Base-by-base conservation (phyloP, 805 yeast species). In the Metschnikowia baotianmanensis region DNA sequence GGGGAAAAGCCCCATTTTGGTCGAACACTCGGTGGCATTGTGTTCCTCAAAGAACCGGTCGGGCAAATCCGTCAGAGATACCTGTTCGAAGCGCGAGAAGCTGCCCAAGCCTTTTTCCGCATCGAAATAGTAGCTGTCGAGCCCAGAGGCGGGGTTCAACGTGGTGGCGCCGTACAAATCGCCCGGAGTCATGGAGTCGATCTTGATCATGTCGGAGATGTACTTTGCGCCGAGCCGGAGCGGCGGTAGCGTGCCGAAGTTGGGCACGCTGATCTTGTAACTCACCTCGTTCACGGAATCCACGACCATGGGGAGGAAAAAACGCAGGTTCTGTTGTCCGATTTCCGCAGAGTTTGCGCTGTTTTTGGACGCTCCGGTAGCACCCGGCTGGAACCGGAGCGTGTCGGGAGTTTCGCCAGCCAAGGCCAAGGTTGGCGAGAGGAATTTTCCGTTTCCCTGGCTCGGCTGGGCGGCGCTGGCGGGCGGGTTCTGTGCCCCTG, bases 1-100 rank as follows among this genome's bases (percentile, higher is more conserved):
- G 0, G 90, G 78, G 50, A 93, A 81, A 19, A 89, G 65, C 11
- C 99, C 99, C 80, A 86, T 82, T 44, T 82, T 80, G 27, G 89
- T 79, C 34, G 73, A 73, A 38, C 80, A 74, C 53, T 84, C 82
- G 5, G 86, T 74, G 35, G 76, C 73, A 48, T 80, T 81, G 57
- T 82, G 78, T 51, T 85, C 88, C 40, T 82, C 83, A 50, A 85
- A 77, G 46, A 88, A 79, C 46, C 76, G 79, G 57, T 89, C 96
- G 1, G 97, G 97, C 36, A 90, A 77, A 53, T 77, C 79, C 43
- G 82, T 70, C 38, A 82, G 79, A 24, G 76, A 74, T 2, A 83
- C 71, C 54, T 83, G 82, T 55, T 82, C 90, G 59, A 88, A 89
- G 7, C 96, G 82, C n/a, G 85, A 75, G 48, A 81, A 82, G 19